Base-by-base conservation (phyloP, 345 rosid species). In the Xanthoceras sorbifolium region DNA sequence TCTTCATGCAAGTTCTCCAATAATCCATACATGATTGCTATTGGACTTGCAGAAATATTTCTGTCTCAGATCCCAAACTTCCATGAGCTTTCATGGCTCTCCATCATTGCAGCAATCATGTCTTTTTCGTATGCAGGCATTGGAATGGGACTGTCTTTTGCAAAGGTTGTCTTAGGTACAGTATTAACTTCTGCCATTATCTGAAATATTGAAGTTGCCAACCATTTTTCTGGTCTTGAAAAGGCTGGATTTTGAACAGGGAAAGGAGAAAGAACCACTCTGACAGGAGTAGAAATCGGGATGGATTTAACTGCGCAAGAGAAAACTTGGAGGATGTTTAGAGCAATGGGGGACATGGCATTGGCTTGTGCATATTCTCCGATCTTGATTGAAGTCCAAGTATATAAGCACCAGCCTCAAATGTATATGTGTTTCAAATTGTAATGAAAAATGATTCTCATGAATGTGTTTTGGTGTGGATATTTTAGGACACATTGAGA, bases 11-110 rank as follows among this genome's bases (percentile, higher is more conserved):
- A 80, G 10, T 82, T 85, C 78, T 79, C 84, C 70, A 86, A 82
- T 68, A 82, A 84, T 72, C 86, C 88, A 54, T 89, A 84, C 83
- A 87, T 90, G 94, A 69, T 90, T 48, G 89, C 83, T 10, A 82
- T 90, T 28, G 97, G 92, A 69, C 14, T 77, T 15, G 26, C 65
- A 1, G 83, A 88, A 54, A 81, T 83, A n/a, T 62, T 88, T 44
- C 55, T 86, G 77, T 88, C 89, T 28, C 89, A 88, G 48, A 86
- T 85, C 26, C 89, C 83, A 17, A 86, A 82, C 26, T 88, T 86
- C 68, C 86, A 88, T 52, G 86, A 80, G 83, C 82, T 86, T n/a
- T 80, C 82, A 78, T 85, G 89, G 91, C 87, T 86, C 29, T 88
- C 91, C 70, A 78, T 79, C 12, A 76, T 86, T 0, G 89, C 89